Conservation (phyloP, 768 basidiomycete species). For the Tulasnella sp. region DNA sequence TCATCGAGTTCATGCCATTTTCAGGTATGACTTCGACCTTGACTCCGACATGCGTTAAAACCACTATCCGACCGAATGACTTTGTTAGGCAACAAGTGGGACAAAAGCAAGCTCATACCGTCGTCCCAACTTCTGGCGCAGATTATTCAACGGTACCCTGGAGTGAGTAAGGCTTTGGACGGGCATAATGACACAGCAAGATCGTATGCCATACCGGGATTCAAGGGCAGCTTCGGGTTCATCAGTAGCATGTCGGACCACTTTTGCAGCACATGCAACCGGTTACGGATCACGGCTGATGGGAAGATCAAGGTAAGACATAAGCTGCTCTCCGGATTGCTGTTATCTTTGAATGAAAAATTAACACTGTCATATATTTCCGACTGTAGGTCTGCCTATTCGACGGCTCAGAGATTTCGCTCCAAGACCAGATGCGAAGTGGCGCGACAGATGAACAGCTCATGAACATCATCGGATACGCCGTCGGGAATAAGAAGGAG, state of each 20-base stretch:
- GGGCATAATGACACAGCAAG: constrained; percentile 72
- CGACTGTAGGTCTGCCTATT: constrained; percentile 70
- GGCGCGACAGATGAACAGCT: constrained; percentile 57
- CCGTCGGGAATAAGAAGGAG: constrained; percentile 60
- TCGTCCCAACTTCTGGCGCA: constrained; percentile 50
- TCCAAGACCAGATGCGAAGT: constrained; percentile 60
- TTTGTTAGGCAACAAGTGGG: constrained; percentile 83
- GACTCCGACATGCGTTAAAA: too few relatives aligned
- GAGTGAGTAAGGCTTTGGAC: constrained; percentile 48
- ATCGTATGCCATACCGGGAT: constrained; percentile 63
- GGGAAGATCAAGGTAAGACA: constrained; percentile 72
- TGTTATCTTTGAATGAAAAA: too few relatives aligned
- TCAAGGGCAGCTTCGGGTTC: constrained; percentile 65
- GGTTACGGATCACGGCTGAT: constrained; percentile 78
- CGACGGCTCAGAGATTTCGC: constrained; percentile 71
- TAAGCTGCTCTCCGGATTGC: background rate
- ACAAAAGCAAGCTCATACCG: constrained; percentile 69
- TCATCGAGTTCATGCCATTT: constrained; percentile 95
- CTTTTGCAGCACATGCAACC: constrained; percentile 77
- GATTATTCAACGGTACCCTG: constrained; percentile 41
- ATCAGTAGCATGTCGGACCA: constrained; percentile 93
- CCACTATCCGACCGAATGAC: too few relatives aligned
- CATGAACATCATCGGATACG: constrained; percentile 47
- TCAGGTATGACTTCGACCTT: constrained; percentile 40
- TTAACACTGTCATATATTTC: background rate